Evolutionary conservation across 225 moss, liverwort and hornwort genomes (phyloP).

Genomic region (Bryoerythrophyllum caledonicum): DNA sequence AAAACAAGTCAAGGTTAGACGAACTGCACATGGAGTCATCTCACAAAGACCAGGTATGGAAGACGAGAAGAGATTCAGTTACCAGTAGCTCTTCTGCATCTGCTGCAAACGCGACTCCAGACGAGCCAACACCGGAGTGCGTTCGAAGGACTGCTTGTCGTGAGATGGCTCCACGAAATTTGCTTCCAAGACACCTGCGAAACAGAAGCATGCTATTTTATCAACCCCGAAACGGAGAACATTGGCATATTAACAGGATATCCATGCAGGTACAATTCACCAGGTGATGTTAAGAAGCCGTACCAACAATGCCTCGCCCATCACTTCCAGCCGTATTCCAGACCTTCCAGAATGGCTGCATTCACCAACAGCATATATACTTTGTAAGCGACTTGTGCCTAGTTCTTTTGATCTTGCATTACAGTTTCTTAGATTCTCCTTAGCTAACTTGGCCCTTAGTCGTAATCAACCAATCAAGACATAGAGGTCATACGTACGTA

Average conservation of each 20-base stretch:
- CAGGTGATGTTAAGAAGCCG: not conserved
- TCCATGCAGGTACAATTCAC: not conserved
- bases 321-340: conserved; percentile 81
- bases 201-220: not conserved
- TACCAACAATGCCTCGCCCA: conserved; percentile 75
- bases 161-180: conserved; percentile 87
- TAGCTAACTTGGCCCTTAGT: not conserved
- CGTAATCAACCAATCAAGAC: not conserved
- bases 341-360: conserved; percentile 79
- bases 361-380: not conserved
- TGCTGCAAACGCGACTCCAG: conserved; percentile 66
- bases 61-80: not conserved
- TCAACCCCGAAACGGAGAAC: not conserved
- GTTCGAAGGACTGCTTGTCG: conserved; percentile 82
- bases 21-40: not conserved
- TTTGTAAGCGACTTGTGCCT: not conserved
- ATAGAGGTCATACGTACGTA: not conserved
- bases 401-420: not conserved
- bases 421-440: not conserved
- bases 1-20: not conserved
- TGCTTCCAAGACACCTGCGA: conserved; percentile 67
- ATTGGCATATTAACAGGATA: not conserved
- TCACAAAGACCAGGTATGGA: not conserved
- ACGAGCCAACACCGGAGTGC: conserved; percentile 64
- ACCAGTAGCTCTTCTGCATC: conserved; percentile 75